Conservation (phyloP, 1,284 basidiomycete genomes). For the Leccinum subatratum region DNA sequence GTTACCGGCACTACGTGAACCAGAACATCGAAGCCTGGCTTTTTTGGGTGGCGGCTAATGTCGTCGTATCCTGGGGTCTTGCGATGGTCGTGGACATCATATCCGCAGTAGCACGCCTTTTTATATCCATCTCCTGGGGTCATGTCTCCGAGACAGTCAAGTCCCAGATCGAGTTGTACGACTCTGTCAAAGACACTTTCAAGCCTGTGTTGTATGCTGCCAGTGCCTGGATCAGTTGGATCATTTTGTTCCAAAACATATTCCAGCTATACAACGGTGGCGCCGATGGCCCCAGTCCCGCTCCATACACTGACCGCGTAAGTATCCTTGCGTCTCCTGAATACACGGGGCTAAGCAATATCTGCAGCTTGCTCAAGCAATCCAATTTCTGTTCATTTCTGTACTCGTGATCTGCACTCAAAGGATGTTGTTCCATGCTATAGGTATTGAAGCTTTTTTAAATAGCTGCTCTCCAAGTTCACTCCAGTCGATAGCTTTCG, state of each 20-base stretch:
- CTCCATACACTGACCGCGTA: constrained; percentile 48
- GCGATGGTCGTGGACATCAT: constrained; percentile 65
- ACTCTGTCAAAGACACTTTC: constrained; percentile 60
- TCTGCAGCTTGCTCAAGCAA: constrained; percentile 47
- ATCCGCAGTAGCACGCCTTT: constrained; percentile 48
- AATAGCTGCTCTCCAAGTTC: constrained; percentile 3
- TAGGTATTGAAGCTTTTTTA: constrained; percentile 33
- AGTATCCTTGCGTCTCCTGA: constrained; percentile 5
- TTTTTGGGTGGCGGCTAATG: constrained; percentile 72
- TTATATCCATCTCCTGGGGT: constrained; percentile 62
- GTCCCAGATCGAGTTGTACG: constrained; percentile 61
- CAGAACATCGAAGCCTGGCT: constrained; percentile 73
- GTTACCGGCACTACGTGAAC: constrained; percentile 54
- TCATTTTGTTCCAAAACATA: constrained; percentile 61
- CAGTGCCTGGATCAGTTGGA: constrained; percentile 65
- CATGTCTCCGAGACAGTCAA: constrained; percentile 69
- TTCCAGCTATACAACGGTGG: constrained; percentile 49
- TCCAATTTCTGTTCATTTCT: constrained; percentile 70
- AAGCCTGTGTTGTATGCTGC: constrained; percentile 68
- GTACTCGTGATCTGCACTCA: constrained; percentile 56
- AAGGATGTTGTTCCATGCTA: constrained; percentile 61
- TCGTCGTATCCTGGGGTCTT: constrained; percentile 71
- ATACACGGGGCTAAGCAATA: constrained; percentile 3
- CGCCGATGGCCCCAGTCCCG: constrained; percentile 43
- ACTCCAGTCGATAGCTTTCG: constrained; percentile 44